Base-by-base conservation (phyloP, 164 flowering plant genomes). In the grape (Vitis vinifera) region DNA sequence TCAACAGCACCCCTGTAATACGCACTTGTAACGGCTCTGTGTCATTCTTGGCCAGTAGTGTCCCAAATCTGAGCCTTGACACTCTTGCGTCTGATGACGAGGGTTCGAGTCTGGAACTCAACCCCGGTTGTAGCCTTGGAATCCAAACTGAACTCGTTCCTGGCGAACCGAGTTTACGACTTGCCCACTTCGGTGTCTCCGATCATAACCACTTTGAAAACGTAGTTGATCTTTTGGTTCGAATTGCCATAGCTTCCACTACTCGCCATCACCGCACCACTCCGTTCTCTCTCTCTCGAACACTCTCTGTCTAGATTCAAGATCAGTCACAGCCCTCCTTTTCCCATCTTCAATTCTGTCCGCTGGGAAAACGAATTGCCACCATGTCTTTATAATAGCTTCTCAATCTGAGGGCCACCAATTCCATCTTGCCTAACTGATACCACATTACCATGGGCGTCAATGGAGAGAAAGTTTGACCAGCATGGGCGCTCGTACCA, bases 61-160 rank as follows among this genome's bases (percentile, higher is more conserved):
- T 91, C 97, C 97, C 94, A 91, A 89, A 91, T 91, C 92, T 91
- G 97, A 65, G 97, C 94, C 71, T 89, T 91, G 72, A 91, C 87
- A 53, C 84, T 86, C 86, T 91, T 91, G 65, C 88, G 89, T 71
- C 88, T 65, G 51, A 91, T 87, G 14, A 86, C 77, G 4, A 91
- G 75, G 10, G 95, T 90, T 67, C 93, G 70, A 19, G 95, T 87
- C 71, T 90, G 95, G 63, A 90, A 90, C 77, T 90, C 96, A 31
- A 90, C 96, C 3, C 96, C 93, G 55, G 88, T 89, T 0, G 92
- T 91, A 19, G 97, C 90, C 68, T 91, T 91, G 0, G 97, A 88
- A 62, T 91, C 97, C 65, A 88, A 71, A 60, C 88, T 86, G 81
- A 91, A 91, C 82, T 91, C 97, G 67, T 89, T 80, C 7, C 94